Percentiles rank a stretch among this genome's conserved stretches.
Conservation (phyloP, 805 yeast species). For the Lipomyces orientalis region DNA sequence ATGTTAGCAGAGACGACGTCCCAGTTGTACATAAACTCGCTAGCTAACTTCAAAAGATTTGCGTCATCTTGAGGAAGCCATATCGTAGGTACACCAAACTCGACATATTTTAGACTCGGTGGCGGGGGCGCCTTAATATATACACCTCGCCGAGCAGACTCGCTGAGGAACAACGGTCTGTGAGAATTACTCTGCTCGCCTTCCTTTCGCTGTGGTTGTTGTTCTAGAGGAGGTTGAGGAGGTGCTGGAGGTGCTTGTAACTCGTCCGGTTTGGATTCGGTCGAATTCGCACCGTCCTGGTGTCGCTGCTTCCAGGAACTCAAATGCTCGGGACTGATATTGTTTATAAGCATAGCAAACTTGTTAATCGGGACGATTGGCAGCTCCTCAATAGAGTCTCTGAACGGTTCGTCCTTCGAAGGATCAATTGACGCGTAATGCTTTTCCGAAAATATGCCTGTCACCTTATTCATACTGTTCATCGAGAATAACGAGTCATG, state of each 20-base stretch:
- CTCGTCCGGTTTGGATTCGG: neutral
- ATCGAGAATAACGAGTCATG: neutral
- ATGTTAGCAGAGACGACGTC: conserved; percentile 83
- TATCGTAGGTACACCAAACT: conserved; percentile 85
- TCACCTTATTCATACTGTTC: neutral
- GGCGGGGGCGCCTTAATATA: conserved; percentile 85
- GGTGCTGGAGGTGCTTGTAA: neutral
- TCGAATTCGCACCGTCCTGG: neutral
- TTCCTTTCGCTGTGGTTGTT: neutral
- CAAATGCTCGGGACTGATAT: conserved; percentile 12
- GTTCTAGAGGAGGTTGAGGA: neutral
- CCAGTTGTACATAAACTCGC: conserved; percentile 92
- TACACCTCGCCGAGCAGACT: conserved; percentile 28
- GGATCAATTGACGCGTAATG: conserved; percentile 28
- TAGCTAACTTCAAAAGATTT: conserved; percentile 75
- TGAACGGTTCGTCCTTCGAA: conserved; percentile 29
- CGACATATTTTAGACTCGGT: conserved; percentile 80
- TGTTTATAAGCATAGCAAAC: conserved; percentile 26
- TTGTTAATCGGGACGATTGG: conserved; percentile 43
- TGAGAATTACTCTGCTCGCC: neutral
- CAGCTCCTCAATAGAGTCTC: conserved; percentile 46
- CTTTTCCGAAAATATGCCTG: conserved; percentile 12
- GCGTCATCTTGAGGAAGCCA: conserved; percentile 97
- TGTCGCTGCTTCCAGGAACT: conserved; percentile 10
- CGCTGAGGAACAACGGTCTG: conserved; percentile 31